A percentile compares a stretch with the other conserved stretches of the same genome.
Evolutionary conservation across 805 yeast species (phyloP).

Genomic region (Spathaspora passalidarum): DNA sequence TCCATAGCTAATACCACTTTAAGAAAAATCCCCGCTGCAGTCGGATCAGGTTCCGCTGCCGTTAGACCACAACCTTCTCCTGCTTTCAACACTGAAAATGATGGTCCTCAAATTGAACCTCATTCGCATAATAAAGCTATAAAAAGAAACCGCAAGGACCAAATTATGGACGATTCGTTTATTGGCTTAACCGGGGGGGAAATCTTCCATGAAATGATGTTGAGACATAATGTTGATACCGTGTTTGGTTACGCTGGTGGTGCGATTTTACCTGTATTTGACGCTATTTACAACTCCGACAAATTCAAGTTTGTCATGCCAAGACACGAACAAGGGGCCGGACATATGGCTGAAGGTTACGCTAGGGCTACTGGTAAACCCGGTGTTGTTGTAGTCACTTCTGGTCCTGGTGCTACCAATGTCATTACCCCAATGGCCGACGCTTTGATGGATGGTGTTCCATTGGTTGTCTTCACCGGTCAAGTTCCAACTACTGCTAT

Average conservation of each 20-base stretch:
- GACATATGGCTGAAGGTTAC: slow-evolving; percentile 99
- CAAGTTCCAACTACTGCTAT: slow-evolving; percentile 95
- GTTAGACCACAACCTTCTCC: slow-evolving; percentile 48
- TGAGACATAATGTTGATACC: slow-evolving; percentile 91
- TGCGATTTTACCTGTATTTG: slow-evolving; percentile 96
- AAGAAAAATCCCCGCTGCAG: slow-evolving; percentile 28
- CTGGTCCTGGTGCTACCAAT: slow-evolving; percentile 99
- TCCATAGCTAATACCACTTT: slow-evolving; percentile 27
- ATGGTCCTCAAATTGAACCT: slow-evolving; percentile 12
- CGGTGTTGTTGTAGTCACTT: slow-evolving; percentile 97
- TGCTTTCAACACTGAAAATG: slow-evolving; percentile 40
- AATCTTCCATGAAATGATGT: slow-evolving; percentile 98
- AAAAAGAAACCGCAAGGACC: slow-evolving; percentile 10
- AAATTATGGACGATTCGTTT: slow-evolving; percentile 73
- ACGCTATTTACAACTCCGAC: slow-evolving; percentile 90
- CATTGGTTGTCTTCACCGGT: slow-evolving; percentile 94
- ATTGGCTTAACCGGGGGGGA: slow-evolving; percentile 98
- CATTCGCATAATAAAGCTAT: not conserved
- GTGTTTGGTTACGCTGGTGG: slow-evolving; percentile 99
- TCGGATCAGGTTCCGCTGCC: slow-evolving; percentile 16
- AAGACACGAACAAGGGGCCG: slow-evolving; percentile 98
- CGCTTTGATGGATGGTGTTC: slow-evolving; percentile 96
- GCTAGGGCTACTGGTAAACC: slow-evolving; percentile 95
- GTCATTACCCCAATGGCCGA: slow-evolving; percentile 99
- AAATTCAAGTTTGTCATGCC: slow-evolving; percentile 90